Percentiles rank a stretch among this genome's conserved stretches.
These are phyloP conservation scores for Plasmodium sp. DNA, from an alignment of 169 alveolate genomes.

Conservation along the genomic window DNA sequence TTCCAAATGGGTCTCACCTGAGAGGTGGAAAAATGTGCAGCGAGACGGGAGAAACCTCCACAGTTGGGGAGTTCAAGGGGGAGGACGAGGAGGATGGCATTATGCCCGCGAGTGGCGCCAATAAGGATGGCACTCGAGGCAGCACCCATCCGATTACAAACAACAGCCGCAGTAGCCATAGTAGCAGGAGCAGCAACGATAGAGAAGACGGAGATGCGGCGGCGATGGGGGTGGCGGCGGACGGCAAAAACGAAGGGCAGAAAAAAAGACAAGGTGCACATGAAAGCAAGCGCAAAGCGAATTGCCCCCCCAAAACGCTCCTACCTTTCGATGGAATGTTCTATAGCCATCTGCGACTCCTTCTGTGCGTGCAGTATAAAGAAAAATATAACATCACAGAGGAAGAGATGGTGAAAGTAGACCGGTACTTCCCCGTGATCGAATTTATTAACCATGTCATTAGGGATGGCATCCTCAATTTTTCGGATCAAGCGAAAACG, in stretches of 20 bases:
- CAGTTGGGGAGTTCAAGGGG: neutral
- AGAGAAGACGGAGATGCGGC: neutral
- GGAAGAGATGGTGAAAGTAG: conserved; percentile 51
- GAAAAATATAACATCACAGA: conserved; percentile 55
- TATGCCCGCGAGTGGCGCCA: neutral
- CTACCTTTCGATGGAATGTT: conserved; percentile 65
- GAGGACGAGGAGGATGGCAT: neutral
- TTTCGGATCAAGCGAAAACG: conserved; percentile 49
- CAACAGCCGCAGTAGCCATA: neutral
- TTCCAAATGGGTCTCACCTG: neutral
- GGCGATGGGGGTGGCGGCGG: neutral
- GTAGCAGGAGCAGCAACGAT: neutral
- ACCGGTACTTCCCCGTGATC: conserved; percentile 17
- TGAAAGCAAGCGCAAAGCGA: neutral
- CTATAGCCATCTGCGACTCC: conserved; percentile 24
- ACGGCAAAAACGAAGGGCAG: neutral
- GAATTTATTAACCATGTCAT: conserved; percentile 58
- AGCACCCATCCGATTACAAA: neutral
- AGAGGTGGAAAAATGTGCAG: neutral
- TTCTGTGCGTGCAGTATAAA: conserved; percentile 45
- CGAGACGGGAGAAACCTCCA: neutral
- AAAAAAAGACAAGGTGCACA: neutral
- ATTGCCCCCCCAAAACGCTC: neutral
- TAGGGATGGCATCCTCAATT: conserved; percentile 36
- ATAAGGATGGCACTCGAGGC: neutral